A percentile compares a stretch with the other conserved stretches of the same genome.
These are phyloP conservation scores for Mycena indigotica DNA, from an alignment of 768 basidiomycete species.

Conservation along the genomic window DNA sequence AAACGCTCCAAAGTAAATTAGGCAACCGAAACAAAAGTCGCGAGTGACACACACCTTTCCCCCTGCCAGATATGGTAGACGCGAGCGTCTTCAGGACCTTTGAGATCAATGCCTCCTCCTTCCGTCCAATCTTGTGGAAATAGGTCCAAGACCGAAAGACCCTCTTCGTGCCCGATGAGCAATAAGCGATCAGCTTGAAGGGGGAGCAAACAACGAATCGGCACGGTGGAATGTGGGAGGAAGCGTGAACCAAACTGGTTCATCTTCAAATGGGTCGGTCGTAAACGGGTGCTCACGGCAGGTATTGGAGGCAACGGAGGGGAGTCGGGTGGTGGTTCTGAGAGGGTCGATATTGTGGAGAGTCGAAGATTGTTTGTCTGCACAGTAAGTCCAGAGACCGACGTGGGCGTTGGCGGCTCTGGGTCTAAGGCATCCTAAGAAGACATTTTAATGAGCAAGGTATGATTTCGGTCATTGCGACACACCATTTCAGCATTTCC, in stretches of 20 bases:
- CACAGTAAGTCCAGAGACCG: conserved; percentile 39
- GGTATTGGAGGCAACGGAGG: conserved; percentile 43
- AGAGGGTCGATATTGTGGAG: conserved; percentile 27
- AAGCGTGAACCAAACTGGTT: conserved; percentile 86
- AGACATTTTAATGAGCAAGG: neutral
- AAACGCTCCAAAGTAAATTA: conserved; percentile 49
- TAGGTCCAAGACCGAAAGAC: conserved; percentile 81
- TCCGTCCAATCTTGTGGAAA: conserved; percentile 74
- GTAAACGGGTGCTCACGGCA: conserved; percentile 51
- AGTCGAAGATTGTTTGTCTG: conserved; percentile 45
- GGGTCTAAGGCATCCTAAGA: conserved; percentile 23
- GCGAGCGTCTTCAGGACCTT: conserved; percentile 73
- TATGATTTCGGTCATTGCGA: neutral
- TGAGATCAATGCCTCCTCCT: conserved; percentile 45
- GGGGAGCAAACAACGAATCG: conserved; percentile 76
- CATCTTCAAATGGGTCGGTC: conserved; percentile 65
- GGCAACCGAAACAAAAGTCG: neutral
- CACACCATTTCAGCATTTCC: conserved; percentile 46
- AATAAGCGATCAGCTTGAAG: conserved; percentile 63
- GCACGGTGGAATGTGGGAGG: conserved; percentile 75
- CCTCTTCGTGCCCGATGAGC: conserved; percentile 80
- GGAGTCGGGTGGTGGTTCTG: conserved; percentile 29
- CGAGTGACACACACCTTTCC: conserved; percentile 57
- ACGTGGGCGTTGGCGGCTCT: conserved; percentile 25
- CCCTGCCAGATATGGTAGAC: conserved; percentile 72